A percentile compares a stretch with the other conserved stretches of the same genome.
Conservation (phyloP, 2,329 filamentous ascomycete genomes). For the Aspergillus vadensis region DNA sequence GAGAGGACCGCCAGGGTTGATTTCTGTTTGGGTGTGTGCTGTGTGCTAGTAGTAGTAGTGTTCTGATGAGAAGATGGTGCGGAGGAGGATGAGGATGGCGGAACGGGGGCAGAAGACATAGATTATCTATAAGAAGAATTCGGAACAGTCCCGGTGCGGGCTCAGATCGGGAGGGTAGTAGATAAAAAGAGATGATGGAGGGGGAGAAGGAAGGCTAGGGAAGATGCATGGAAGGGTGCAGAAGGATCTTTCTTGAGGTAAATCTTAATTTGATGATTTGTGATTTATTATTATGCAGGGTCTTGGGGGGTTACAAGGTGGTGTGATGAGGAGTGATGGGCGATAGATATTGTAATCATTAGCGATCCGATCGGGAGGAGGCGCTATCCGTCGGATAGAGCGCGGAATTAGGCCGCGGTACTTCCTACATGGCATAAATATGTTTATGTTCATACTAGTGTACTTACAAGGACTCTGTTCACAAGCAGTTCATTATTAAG, state of each 20-base stretch:
- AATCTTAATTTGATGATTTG: too few relatives aligned
- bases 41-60: background rate
- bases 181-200: background rate
- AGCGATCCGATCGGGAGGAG: constrained; percentile 6
- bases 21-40: background rate
- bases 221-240: background rate
- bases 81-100: background rate
- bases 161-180: background rate
- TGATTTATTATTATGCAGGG: background rate
- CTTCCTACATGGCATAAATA: too few relatives aligned
- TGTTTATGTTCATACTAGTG: too few relatives aligned
- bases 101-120: background rate
- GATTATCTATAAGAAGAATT: background rate
- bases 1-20: background rate
- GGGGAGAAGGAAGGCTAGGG: background rate
- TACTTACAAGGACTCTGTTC: too few relatives aligned
- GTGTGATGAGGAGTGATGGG: background rate
- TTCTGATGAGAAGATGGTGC: background rate
- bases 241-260: too few relatives aligned
- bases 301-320: background rate
- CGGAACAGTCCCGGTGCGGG: background rate
- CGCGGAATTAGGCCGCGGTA: constrained; percentile 4
- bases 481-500: background rate
- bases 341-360: constrained; percentile 7
- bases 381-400: constrained; percentile 2